Conservation (phyloP, 1,139 yeast genomes). For the Blastobotrys elegans region DNA sequence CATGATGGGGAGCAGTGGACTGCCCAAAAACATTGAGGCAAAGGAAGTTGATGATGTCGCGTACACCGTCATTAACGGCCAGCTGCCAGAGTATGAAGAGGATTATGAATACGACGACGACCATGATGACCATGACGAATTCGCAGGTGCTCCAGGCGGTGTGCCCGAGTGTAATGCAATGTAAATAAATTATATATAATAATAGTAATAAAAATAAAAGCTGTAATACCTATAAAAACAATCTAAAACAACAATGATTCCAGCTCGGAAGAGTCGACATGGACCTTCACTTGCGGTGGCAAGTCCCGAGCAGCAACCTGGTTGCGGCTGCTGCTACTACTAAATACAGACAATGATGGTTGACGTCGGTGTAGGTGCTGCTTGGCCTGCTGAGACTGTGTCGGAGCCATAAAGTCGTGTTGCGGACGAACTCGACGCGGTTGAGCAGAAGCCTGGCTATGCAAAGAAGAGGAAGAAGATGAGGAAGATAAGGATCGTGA, state of each 20-base stretch:
- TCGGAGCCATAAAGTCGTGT: conserved; percentile 21
- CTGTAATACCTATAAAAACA: background rate
- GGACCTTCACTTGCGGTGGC: conserved; percentile 9
- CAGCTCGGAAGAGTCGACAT: conserved; percentile 4
- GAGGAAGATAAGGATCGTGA: background rate
- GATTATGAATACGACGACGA: conserved; percentile 10
- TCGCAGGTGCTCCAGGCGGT: conserved; percentile 13
- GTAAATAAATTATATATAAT: conserved; percentile 14
- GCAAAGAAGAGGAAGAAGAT: background rate
- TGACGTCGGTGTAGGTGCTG: conserved; percentile 9
- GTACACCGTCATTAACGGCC: conserved; percentile 13
- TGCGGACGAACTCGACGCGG: too few relatives aligned
- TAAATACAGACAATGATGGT: background rate
- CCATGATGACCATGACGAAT: conserved; percentile 14
- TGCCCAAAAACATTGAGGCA: conserved; percentile 14
- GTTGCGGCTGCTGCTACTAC: background rate
- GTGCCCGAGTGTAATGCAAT: conserved; percentile 24
- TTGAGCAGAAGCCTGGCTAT: background rate
- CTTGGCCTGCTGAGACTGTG: conserved; percentile 22
- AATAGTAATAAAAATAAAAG: background rate
- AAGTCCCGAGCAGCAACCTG: conserved; percentile 7
- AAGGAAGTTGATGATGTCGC: conserved; percentile 27
- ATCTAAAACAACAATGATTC: conserved; percentile 2
- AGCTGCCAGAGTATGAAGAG: conserved; percentile 15
- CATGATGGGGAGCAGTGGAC: conserved; percentile 22